Evolutionary conservation across 495 filamentous ascomycete species (phyloP), one percentile per base, ranked within the genome.

Genomic region (Baudoinia panamericana): DNA sequence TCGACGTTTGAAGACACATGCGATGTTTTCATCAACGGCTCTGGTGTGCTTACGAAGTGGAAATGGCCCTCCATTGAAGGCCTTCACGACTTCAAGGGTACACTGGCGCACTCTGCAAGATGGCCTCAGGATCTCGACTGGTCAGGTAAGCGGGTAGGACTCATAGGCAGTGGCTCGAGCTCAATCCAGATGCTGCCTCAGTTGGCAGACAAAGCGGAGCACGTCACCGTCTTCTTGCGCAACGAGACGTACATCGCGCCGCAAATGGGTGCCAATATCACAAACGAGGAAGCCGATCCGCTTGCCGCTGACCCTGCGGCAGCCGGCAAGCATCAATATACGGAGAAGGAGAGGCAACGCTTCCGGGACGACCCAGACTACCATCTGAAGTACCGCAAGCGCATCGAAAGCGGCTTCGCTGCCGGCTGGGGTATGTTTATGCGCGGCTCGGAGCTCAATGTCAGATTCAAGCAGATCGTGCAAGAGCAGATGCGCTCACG

Each of bases 21-120:
- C 39, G 51, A 57, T 40, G 43, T 59, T 33, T 38, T 59, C 18
- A 43, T 59, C 50, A 58, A 59, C 36, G 56, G 50, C 5, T 39
- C 36, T 16, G 56, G 58, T 13, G 51, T 60, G 15, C 42, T 60
- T 33, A 59, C 51, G 41, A 60, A 55, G 29, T 62, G 56, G 55
- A 48, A 52, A 34, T 62, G 57, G 55, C 58, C 57, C 16, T 43
- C 39, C 13, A 56, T 62, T 21, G 50, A 50, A n/a, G 56, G 54
- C 10, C 39, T 61, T 10, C 31, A 54, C 19, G 50, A 56, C 25
- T 62, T 50, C 45, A 53, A 56, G 41, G 56, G 58, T 8, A 32
- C 26, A 11, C 39, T 58, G 0, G 30, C 52, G 21, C 58, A 61
- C 36, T 55, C 49, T 15, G 58, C 56, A n/a, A 52, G 50, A 10